Conservation (phyloP, 2,329 filamentous ascomycete genomes). For the Sporothrix phasma region DNA sequence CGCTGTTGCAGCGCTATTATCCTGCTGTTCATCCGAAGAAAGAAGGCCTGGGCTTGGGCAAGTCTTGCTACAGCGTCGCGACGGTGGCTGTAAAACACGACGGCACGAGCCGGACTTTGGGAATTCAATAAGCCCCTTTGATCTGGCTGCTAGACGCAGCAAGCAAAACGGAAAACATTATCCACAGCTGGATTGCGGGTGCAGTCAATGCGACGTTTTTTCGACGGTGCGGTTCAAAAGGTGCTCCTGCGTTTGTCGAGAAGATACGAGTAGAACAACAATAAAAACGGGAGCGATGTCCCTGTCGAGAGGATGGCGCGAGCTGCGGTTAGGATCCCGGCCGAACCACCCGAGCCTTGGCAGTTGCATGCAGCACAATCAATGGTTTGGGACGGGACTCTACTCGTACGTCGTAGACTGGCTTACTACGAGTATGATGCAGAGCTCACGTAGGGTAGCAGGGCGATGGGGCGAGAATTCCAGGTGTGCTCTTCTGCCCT, state of each 20-base stretch:
- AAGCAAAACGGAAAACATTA: neutral
- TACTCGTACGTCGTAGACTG: neutral
- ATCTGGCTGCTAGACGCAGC: neutral
- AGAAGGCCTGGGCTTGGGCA: neutral
- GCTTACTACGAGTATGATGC: too few relatives aligned
- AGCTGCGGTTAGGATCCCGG: neutral
- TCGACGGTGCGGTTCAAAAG: too few relatives aligned
- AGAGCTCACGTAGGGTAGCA: neutral
- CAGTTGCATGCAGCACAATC: neutral
- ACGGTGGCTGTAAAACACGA: too few relatives aligned
- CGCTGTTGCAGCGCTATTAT: constrained; percentile 1
- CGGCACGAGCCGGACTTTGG: too few relatives aligned
- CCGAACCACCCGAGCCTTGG: neutral
- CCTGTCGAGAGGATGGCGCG: neutral
- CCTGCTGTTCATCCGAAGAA: neutral
- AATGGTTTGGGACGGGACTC: neutral
- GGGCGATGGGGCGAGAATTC: too few relatives aligned
- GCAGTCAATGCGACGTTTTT: neutral
- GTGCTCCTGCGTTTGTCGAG: too few relatives aligned
- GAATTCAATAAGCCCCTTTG: neutral
- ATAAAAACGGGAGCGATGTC: neutral
- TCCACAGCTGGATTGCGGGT: neutral
- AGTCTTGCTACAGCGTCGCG: neutral
- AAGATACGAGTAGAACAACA: too few relatives aligned
- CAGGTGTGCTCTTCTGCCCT: neutral